Conservation (phyloP, 768 basidiomycete genomes). For the Kwoniella dendrophila region DNA sequence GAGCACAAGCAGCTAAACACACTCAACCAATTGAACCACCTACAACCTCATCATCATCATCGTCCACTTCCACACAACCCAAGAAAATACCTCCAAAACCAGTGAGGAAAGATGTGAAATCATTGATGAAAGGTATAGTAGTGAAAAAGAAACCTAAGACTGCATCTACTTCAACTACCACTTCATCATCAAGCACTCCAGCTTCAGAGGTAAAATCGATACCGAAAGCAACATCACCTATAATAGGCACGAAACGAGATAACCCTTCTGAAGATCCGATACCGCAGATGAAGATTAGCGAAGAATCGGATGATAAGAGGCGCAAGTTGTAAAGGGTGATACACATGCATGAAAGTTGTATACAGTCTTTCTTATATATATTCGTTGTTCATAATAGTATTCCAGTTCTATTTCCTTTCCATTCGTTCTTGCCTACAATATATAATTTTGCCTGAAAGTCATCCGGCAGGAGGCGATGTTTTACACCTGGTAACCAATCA, state of each 20-base stretch:
- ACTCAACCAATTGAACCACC: conserved; percentile 15
- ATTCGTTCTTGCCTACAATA: too few species aligned
- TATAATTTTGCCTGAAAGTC: too few species aligned
- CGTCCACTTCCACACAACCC: conserved; percentile 11
- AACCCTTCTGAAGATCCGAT: background rate
- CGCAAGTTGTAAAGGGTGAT: background rate
- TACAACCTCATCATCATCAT: conserved; percentile 7
- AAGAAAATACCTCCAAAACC: conserved; percentile 40
- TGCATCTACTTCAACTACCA: background rate
- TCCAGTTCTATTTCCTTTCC: too few species aligned
- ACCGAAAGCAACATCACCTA: background rate
- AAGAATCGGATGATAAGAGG: conserved; percentile 11
- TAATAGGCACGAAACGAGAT: conserved; percentile 14
- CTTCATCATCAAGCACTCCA: background rate
- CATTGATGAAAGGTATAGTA: conserved; percentile 52
- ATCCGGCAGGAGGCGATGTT: too few species aligned
- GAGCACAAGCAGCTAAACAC: conserved; percentile 35
- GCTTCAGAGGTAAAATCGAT: background rate
- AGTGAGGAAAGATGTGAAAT: conserved; percentile 52
- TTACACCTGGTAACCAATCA: too few species aligned
- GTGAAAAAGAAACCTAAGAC: conserved; percentile 54
- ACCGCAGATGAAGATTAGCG: background rate
- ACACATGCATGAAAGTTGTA: background rate
- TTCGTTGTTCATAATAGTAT: too few species aligned
- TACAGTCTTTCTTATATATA: background rate